These are phyloP conservation scores for Trichoderma sp. DNA, from an alignment of 2,329 filamentous ascomycete species.

Conservation along the genomic window DNA sequence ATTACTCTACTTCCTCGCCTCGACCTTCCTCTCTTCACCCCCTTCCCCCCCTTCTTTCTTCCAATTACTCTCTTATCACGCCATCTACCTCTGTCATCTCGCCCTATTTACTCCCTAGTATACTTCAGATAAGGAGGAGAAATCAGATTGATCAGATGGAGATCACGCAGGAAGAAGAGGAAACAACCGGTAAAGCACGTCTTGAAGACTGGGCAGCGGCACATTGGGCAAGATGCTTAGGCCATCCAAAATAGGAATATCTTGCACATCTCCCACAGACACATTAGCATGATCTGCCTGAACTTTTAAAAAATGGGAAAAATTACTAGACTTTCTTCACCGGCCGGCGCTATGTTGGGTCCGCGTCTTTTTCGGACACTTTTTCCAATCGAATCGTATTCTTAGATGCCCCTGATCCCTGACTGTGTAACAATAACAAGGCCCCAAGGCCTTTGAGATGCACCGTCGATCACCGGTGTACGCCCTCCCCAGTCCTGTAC, in stretches of 20 bases:
- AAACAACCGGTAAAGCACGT: neutral
- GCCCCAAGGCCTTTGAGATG: neutral
- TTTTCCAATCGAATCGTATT: neutral
- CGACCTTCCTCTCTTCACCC: neutral
- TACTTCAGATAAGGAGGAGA: neutral
- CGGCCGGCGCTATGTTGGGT: neutral
- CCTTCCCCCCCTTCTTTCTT: neutral
- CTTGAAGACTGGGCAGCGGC: neutral
- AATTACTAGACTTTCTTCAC: conserved; percentile 15
- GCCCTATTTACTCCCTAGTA: no score
- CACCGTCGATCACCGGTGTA: neutral
- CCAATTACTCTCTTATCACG: neutral
- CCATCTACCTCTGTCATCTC: neutral
- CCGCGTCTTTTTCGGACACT: neutral
- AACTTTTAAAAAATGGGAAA: neutral
- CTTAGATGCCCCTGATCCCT: neutral
- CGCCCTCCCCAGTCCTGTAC: neutral
- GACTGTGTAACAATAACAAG: neutral
- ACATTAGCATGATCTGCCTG: neutral
- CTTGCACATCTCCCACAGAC: neutral
- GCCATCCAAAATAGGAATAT: neutral
- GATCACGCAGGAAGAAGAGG: neutral
- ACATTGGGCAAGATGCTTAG: neutral
- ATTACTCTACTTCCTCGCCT: neutral
- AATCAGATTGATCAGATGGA: neutral